Evolutionary conservation across 1,284 basidiomycete genomes (phyloP).

Genomic region (Cystobasidium slooffiae): DNA sequence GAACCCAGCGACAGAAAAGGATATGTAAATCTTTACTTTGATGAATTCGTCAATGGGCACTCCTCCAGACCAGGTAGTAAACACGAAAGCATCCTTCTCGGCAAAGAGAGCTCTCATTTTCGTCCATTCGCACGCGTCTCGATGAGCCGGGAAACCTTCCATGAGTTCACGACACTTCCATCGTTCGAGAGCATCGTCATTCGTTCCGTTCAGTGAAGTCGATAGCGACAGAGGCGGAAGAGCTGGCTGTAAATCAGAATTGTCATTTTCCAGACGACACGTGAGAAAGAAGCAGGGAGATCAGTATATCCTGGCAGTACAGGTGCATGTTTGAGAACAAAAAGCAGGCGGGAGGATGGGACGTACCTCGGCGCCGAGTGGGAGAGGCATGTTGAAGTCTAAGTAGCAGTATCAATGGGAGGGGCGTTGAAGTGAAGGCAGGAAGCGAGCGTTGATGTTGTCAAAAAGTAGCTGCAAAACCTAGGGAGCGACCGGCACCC

Average conservation of each 20-base stretch:
- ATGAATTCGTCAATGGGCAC: conserved; percentile 55
- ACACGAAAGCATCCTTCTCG: conserved; percentile 54
- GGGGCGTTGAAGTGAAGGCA: too few species aligned
- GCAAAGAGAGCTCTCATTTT: conserved; percentile 54
- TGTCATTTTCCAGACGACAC: not conserved
- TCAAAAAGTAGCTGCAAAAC: too few species aligned
- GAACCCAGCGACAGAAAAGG: not conserved
- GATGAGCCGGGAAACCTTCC: conserved; percentile 53
- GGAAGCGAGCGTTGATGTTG: too few species aligned
- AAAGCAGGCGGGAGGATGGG: not conserved
- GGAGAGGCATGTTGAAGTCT: conserved; percentile 41
- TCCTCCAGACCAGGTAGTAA: conserved; percentile 55
- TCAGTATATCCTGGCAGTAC: conserved; percentile 1
- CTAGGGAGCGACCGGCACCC: too few species aligned
- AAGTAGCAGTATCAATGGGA: not conserved
- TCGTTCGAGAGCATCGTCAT: conserved; percentile 50
- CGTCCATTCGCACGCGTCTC: conserved; percentile 55
- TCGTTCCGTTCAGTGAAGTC: conserved; percentile 40
- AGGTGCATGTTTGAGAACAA: not conserved
- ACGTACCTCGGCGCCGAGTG: conserved; percentile 45
- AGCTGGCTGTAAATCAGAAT: not conserved
- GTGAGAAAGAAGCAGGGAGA: not conserved
- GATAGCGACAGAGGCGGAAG: conserved; percentile 31
- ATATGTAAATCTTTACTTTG: conserved; percentile 42
- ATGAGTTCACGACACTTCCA: conserved; percentile 52